Evolutionary conservation across 1,284 basidiomycete genomes (phyloP).

Genomic region (Rhodotorula sp.): DNA sequence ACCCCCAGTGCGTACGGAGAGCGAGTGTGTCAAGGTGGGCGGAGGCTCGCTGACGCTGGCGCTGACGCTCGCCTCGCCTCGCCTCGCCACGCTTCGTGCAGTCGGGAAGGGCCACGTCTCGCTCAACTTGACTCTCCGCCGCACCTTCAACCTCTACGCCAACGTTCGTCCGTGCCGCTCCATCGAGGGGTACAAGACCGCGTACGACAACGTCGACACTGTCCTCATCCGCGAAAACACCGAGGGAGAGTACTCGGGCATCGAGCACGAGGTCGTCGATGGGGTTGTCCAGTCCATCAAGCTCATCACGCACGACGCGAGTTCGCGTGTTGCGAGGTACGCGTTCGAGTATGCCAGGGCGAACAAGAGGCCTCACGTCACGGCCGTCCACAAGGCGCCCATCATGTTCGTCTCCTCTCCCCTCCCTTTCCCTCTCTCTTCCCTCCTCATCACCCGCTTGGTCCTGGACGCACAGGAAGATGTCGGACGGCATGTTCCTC

Average conservation of each 20-base stretch:
- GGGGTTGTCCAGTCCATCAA: slow-evolving; percentile 99
- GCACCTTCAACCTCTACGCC: slow-evolving; percentile 97
- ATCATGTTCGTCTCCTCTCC: slow-evolving; percentile 70
- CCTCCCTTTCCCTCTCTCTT: background rate
- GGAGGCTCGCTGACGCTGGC: background rate
- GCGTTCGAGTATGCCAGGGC: slow-evolving; percentile 96
- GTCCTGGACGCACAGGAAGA: slow-evolving; percentile 61
- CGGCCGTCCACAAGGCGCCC: slow-evolving; percentile 99
- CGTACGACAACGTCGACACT: slow-evolving; percentile 97
- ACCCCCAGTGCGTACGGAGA: slow-evolving; percentile 71
- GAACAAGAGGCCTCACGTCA: slow-evolving; percentile 85
- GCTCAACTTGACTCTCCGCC: slow-evolving; percentile 90
- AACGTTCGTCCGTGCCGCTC: slow-evolving; percentile 97
- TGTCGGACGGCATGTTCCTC: slow-evolving; percentile 98
- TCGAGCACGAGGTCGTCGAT: slow-evolving; percentile 97
- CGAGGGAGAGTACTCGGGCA: slow-evolving; percentile 99
- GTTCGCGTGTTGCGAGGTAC: slow-evolving; percentile 96
- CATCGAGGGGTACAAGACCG: slow-evolving; percentile 95
- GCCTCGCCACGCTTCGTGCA: no score
- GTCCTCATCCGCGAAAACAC: slow-evolving; percentile 99
- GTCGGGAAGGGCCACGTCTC: slow-evolving; percentile 99
- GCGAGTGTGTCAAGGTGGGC: no score
- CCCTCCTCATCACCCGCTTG: no score
- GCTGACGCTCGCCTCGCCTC: no score
- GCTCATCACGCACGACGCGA: slow-evolving; percentile 98